A percentile compares a stretch with the other conserved stretches of the same genome.
phyloP scores from a whole-genome alignment of 2,329 filamentous ascomycete genomes.

The Ampelomyces quisqualis region DNA sequence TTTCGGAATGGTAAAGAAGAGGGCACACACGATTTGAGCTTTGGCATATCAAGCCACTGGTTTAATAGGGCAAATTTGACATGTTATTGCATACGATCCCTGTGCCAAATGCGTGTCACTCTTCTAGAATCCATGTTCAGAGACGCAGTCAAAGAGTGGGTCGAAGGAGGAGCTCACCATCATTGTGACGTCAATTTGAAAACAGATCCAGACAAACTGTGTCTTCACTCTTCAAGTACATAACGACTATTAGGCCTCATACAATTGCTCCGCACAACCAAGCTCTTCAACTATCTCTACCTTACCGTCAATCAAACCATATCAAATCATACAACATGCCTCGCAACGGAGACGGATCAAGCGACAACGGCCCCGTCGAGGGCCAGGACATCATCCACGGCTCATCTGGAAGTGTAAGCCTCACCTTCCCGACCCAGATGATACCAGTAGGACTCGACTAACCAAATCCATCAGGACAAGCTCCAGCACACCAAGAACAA shows the following conservation, averaged over 20 bases:
- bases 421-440: background rate
- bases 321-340: constrained; percentile 34
- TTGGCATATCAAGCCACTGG: too few species aligned
- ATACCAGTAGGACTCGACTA: background rate
- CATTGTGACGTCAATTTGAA: constrained; percentile 3
- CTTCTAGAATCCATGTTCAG: too few species aligned
- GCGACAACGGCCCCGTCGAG: constrained; percentile 45
- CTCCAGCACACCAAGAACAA: constrained; percentile 44
- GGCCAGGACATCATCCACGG: constrained; percentile 42
- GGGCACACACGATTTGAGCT: too few species aligned
- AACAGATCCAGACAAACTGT: background rate
- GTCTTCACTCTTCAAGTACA: background rate
- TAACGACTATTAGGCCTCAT: background rate
- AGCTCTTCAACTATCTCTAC: background rate
- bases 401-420: constrained; percentile 36
- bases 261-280: background rate
- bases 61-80: background rate
- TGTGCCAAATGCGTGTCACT: too few species aligned
- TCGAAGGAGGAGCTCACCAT: constrained; percentile 2
- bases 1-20: background rate
- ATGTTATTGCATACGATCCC: too few species aligned
- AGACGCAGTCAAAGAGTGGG: background rate
- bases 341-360: constrained; percentile 45
- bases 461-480: constrained; percentile 17
- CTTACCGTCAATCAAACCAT: background rate